Evolutionary conservation across 169 alveolate genomes (phyloP), one percentile per base, ranked within the genome.

Genomic region (Plasmodium fragile): DNA sequence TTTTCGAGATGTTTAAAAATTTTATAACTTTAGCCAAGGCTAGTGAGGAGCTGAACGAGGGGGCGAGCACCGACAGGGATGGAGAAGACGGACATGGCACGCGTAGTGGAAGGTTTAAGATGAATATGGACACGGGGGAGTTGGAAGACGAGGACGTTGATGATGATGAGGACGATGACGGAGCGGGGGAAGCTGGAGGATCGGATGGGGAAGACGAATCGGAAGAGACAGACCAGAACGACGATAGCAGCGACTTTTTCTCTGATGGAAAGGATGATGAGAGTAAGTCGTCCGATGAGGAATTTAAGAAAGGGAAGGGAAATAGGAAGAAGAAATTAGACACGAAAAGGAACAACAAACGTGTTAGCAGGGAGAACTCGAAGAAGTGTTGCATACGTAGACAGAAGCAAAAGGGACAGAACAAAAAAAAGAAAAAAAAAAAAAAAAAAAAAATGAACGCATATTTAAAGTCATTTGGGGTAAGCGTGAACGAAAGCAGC

Each of bases 1-100:
- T 89, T 45, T 79, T 89, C 55, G 94, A 89, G 22, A 79, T 77
- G 5, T 89, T 89, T 89, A 89, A 89, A 78, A 89, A 89, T 80
- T 79, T 89, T 89, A 77, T 89, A 41, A 89, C 72, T 59, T 39
- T 89, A 5, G 89, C 94, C 2, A 89, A 89, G 55, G 89, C 91
- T 6, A 45, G 81, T 39, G 94, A 89, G 72, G 94, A 89, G 69
- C 34, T 59, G 39, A 70, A 52, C 34, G 72, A 75, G 65, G 32
- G 49, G n/a, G 22, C 77, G 10, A 16, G n/a, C 32, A 41, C 0
- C 8, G 75, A 43, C 53, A 69, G 8, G 49, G 83, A 32, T 16
- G 72, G 69, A 5, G 30, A 28, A 3, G 28, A 28, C 11, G 83
- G 28, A 45, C 39, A 18, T 30, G 52, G 16, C 32, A 36, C 72